phyloP scores from a whole-genome alignment of 345 rosid genomes.

The Diplotaxis tenuifolia region DNA sequence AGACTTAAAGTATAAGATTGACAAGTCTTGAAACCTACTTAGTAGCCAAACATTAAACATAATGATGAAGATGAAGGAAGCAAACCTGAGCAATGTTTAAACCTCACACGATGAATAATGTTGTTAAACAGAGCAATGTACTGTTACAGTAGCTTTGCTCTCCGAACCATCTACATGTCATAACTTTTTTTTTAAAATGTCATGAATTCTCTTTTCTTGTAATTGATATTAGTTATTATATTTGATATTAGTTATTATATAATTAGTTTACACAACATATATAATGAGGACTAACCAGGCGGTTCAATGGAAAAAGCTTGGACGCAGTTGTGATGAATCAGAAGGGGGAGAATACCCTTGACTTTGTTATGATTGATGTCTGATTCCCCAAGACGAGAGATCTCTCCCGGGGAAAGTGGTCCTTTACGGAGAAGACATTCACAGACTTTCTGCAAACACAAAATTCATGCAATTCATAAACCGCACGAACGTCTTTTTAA shows the following conservation, averaged over 20 bases:
- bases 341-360: constrained; percentile 58
- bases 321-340: constrained; percentile 83
- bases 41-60: background rate
- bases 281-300: constrained; percentile 32
- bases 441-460: constrained; percentile 65
- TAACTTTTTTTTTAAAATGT: background rate
- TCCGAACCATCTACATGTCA: constrained; percentile 45
- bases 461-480: background rate
- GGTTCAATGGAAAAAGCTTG: constrained; percentile 64
- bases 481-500: background rate
- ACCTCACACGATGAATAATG: constrained; percentile 70
- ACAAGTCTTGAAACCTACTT: background rate
- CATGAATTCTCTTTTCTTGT: constrained; percentile 2
- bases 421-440: constrained; percentile 76
- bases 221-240: too few relatives aligned
- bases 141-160: constrained; percentile 45
- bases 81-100: constrained; percentile 59
- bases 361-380: constrained; percentile 50
- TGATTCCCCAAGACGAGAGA: constrained; percentile 42
- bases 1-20: background rate
- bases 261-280: background rate
- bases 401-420: constrained; percentile 45
- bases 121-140: constrained; percentile 63
- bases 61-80: constrained; percentile 7
- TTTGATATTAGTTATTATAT: too few relatives aligned